A percentile compares a stretch with the other conserved stretches of the same genome.
phyloP scores from a whole-genome alignment of 352 stramenopile genomes.

The Pythium aphanidermatum region DNA sequence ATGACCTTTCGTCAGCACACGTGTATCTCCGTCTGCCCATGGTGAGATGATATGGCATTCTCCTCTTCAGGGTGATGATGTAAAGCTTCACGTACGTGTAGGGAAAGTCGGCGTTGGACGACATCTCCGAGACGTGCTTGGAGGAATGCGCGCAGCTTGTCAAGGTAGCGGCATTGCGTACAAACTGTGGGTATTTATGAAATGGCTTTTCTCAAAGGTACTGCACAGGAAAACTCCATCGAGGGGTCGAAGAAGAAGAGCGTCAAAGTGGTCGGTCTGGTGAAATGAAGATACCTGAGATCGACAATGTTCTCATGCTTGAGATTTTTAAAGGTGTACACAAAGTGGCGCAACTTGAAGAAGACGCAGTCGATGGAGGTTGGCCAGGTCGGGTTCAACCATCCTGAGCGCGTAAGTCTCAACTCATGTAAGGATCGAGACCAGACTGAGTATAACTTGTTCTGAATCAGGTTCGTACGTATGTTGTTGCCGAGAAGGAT shows the following conservation, averaged over 20 bases:
- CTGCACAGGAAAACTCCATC: conserved; percentile 91
- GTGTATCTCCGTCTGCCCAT: conserved; percentile 95
- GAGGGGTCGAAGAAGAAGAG: conserved; percentile 91
- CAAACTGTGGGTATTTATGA: too few relatives aligned
- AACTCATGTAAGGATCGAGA: too few relatives aligned
- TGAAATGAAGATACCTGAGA: too few relatives aligned
- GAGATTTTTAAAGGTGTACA: conserved; percentile 73
- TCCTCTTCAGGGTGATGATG: not conserved
- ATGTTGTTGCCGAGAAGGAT: conserved; percentile 77
- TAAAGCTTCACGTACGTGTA: conserved; percentile 15
- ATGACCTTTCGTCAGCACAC: conserved; percentile 97
- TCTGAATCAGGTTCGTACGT: conserved; percentile 45
- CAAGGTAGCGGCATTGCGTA: conserved; percentile 71
- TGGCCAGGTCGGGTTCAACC: conserved; percentile 84
- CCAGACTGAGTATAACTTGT: too few relatives aligned
- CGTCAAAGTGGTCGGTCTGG: conserved; percentile 76
- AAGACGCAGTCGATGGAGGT: conserved; percentile 90
- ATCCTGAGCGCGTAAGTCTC: conserved; percentile 48
- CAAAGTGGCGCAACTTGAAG: conserved; percentile 90
- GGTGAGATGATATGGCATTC: conserved; percentile 26
- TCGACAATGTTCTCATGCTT: not conserved
- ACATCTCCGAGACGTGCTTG: conserved; percentile 72
- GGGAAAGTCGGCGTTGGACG: conserved; percentile 66
- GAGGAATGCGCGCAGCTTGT: conserved; percentile 90
- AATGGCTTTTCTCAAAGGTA: too few relatives aligned